A percentile compares a stretch with the other conserved stretches of the same genome.
phyloP scores from a whole-genome alignment of 2,329 filamentous ascomycete genomes.

The Fonsecaea multimorphosa region DNA sequence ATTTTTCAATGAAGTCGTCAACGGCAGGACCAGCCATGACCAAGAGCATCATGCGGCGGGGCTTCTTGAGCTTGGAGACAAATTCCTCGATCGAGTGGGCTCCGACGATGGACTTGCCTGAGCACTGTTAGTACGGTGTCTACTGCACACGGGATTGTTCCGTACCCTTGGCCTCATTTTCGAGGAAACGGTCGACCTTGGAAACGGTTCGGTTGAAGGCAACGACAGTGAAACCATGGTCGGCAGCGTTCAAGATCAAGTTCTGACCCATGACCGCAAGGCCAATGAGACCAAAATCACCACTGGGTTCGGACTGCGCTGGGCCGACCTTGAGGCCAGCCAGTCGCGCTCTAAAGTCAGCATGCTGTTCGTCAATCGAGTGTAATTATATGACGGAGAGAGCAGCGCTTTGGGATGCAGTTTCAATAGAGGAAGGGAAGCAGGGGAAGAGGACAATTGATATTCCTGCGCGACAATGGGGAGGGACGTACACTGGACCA shows the following conservation, averaged over 20 bases:
- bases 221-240: conserved; percentile 93
- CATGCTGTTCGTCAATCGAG: conserved; percentile 46
- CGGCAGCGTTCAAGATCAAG: conserved; percentile 86
- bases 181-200: conserved; percentile 95
- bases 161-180: conserved; percentile 83
- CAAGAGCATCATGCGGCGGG: conserved; percentile 96
- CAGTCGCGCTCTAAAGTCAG: conserved; percentile 72
- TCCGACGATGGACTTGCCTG: conserved; percentile 90
- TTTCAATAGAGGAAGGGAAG: neutral
- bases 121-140: conserved; percentile 44
- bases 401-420: conserved; percentile 9
- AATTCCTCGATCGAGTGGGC: conserved; percentile 95
- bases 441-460: neutral
- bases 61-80: conserved; percentile 93
- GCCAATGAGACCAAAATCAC: conserved; percentile 91
- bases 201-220: conserved; percentile 98
- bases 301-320: conserved; percentile 63
- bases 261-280: conserved; percentile 91
- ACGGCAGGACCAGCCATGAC: conserved; percentile 98
- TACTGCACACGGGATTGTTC: conserved; percentile 7
- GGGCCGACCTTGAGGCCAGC: conserved; percentile 74
- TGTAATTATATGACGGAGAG: conserved; percentile 9
- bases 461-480: neutral
- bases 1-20: conserved; percentile 97
- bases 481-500: conserved; percentile 39